phyloP scores from a whole-genome alignment of 2,329 filamentous ascomycete genomes.

The Claviceps sp. region DNA sequence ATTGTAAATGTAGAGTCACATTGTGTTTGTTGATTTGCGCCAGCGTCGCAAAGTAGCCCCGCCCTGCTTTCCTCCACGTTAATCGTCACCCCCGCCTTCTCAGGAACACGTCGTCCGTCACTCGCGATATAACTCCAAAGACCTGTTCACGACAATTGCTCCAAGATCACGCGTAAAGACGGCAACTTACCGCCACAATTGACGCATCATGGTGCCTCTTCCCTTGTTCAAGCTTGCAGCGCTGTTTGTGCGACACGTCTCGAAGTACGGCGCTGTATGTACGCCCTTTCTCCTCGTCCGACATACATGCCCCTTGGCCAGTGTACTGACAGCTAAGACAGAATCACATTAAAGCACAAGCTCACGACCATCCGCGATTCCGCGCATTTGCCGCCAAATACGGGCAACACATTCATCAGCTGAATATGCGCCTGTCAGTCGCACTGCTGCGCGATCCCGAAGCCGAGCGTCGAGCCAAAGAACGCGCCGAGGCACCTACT shows the following conservation, averaged over 20 bases:
- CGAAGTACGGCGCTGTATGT: constrained; percentile 56
- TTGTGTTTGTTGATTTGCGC: too few relatives aligned
- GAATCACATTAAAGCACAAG: constrained; percentile 54
- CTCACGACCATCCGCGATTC: constrained; percentile 50
- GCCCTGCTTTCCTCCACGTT: too few relatives aligned
- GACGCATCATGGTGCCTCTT: constrained; percentile 43
- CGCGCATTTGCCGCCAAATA: constrained; percentile 46
- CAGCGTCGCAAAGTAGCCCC: too few relatives aligned
- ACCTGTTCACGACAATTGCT: not conserved
- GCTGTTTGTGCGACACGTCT: constrained; percentile 51
- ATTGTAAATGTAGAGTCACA: too few relatives aligned
- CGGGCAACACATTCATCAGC: constrained; percentile 50
- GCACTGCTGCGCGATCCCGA: constrained; percentile 43
- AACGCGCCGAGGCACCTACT: constrained; percentile 49
- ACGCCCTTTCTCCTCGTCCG: not conserved
- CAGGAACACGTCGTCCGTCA: too few relatives aligned
- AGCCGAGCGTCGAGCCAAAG: constrained; percentile 44
- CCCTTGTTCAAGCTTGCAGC: constrained; percentile 55
- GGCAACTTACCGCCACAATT: not conserved
- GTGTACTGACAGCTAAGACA: constrained; percentile 18
- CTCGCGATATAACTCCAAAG: not conserved
- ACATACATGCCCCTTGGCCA: not conserved
- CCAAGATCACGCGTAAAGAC: not conserved
- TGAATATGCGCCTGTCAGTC: constrained; percentile 53
- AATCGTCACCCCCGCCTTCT: not conserved